Evolutionary conservation across 2,329 filamentous ascomycete genomes (phyloP).

Genomic region (Beauveria varroae): DNA sequence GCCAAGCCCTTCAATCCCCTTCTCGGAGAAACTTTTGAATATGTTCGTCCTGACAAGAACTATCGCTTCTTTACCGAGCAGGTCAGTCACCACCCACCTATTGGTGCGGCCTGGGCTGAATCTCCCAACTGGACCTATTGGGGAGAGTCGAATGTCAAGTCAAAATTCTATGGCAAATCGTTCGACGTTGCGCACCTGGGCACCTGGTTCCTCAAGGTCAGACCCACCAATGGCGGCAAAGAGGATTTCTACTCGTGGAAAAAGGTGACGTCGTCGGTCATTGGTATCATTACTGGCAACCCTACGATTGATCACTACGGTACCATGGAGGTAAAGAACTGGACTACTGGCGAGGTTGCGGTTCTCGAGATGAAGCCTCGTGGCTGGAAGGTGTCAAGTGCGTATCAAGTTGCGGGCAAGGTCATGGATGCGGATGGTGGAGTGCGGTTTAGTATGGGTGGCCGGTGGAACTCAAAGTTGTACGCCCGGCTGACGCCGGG

Average conservation of each 20-base stretch:
- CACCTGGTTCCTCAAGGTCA: conserved; percentile 89
- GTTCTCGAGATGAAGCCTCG: conserved; percentile 87
- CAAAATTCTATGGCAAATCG: conserved; percentile 94
- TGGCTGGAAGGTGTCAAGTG: conserved; percentile 90
- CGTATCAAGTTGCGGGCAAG: conserved; percentile 82
- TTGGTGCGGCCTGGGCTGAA: conserved; percentile 90
- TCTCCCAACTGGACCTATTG: conserved; percentile 94
- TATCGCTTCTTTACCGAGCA: conserved; percentile 99
- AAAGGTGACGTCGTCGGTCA: conserved; percentile 95
- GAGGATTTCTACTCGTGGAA: conserved; percentile 97
- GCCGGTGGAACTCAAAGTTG: conserved; percentile 94
- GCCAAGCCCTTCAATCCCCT: conserved; percentile 98
- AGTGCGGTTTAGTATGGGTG: conserved; percentile 82
- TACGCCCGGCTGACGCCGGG: conserved; percentile 91
- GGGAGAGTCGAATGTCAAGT: conserved; percentile 90
- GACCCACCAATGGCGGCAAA: conserved; percentile 65
- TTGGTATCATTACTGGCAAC: conserved; percentile 95
- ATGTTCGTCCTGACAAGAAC: conserved; percentile 89
- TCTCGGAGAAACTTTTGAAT: conserved; percentile 93
- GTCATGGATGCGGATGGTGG: conserved; percentile 72
- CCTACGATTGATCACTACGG: conserved; percentile 98
- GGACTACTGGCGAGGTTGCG: conserved; percentile 89
- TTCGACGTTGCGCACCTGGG: conserved; percentile 96
- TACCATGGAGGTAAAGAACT: conserved; percentile 94
- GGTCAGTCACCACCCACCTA: conserved; percentile 92